Percentiles rank a stretch among this genome's conserved stretches.
Evolutionary conservation across 2,329 filamentous ascomycete genomes (phyloP).

Genomic region (Colletotrichum musicola): DNA sequence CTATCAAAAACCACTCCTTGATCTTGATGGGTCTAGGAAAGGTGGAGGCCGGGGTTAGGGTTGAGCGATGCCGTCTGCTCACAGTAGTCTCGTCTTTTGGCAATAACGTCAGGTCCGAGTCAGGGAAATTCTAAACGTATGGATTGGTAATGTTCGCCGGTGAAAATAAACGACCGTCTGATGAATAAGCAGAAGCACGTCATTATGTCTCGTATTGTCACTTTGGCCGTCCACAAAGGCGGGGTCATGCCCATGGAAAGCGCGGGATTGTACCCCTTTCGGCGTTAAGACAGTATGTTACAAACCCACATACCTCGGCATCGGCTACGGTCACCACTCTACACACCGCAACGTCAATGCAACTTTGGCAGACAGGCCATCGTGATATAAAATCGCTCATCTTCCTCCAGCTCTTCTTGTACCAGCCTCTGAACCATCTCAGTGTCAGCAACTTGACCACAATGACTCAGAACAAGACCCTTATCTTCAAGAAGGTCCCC

Average conservation of each 20-base stretch:
- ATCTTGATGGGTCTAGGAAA: no score
- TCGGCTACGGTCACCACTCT: background rate
- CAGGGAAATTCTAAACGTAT: no score
- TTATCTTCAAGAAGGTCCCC: slow-evolving; percentile 80
- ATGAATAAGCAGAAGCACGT: slow-evolving; percentile 22
- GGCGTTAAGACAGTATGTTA: background rate
- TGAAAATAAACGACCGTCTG: background rate
- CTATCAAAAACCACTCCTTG: no score
- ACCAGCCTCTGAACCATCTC: background rate
- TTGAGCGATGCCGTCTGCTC: no score
- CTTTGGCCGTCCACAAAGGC: background rate
- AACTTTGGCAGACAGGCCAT: background rate
- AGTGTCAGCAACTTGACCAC: background rate
- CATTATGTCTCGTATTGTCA: slow-evolving; percentile 3
- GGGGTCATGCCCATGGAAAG: slow-evolving; percentile 12
- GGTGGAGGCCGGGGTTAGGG: no score
- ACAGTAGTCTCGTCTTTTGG: no score
- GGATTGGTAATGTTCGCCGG: no score
- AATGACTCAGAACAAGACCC: slow-evolving; percentile 76
- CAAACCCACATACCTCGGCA: slow-evolving; percentile 1
- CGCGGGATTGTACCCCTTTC: background rate
- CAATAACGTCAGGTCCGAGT: no score
- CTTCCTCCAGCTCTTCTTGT: background rate
- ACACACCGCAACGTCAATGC: background rate
- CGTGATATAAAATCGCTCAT: background rate